Base-by-base conservation (phyloP, 306 rosid species). In the Prunus mume region DNA sequence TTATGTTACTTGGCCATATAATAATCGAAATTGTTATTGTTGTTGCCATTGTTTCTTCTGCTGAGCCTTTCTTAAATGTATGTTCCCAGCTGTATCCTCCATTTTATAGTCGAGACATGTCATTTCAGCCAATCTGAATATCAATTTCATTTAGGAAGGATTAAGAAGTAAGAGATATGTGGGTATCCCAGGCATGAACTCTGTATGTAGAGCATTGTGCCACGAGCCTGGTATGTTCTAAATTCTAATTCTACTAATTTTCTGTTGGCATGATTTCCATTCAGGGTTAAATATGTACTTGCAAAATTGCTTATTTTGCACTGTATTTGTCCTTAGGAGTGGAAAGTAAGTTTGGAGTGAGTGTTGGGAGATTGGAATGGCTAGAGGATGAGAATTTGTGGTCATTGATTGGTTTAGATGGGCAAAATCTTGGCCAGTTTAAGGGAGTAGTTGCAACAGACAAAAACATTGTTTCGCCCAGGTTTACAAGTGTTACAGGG, bases 161-260 rank as follows among this genome's bases (percentile, higher is more conserved):
- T 22, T 58, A 45, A 65, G 46, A 65, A 80, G 80, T 83, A 86
- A 84, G 87, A 83, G 88, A 84, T 94, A 81, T 80, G 97, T 91
- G 87, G 98, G 98, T 83, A 86, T 86, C 67, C 98, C 98, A 3
- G 97, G 97, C 84, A 95, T 95, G 98, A 95, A 95, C 80, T 87
- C 98, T 54, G 75, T 95, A 67, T 92, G 98, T 75, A 90, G 80
- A 85, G 91, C 98, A 71, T 84, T 95, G 72, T 85, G 92, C 89
- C 79, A 43, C 20, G 97, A 90, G 73, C 76, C 85, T 77, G 96
- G 98, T 92, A 85, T 82, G 75, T 77, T 55, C 77, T 56, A 32
- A 60, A 72, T 77, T 55, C 77, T 56, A 27, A 60, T 70, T 75
- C 76, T 65, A 52, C 69, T 65, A 27, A 41, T 72, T 76, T 73